Base-by-base conservation (phyloP, 2,329 filamentous ascomycete species). In the Fusarium clavum region DNA sequence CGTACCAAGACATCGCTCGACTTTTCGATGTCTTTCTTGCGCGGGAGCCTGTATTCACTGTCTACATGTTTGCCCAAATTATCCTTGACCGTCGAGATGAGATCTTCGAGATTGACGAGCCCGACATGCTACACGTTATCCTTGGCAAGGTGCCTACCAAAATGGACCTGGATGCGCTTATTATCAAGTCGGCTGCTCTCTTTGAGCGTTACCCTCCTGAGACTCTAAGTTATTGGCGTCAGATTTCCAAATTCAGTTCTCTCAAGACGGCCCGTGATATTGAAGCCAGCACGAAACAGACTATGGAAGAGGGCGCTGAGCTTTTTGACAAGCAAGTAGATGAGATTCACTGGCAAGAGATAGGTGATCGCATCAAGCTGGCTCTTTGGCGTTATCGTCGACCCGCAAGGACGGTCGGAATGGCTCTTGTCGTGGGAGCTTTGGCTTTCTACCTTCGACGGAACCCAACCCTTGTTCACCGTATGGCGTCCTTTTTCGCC, bases 11-110 rank as follows among this genome's bases (percentile, higher is more conserved):
- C 72, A 98, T 99, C 76, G 89, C 94, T 34, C 89, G 96, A 25
- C 83, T 99, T 2, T 99, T 98, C 79, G 96, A 99, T 81, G 94
- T 95, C 57, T 87, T 99, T 49, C 85, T 99, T 8, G 93, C 95
- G 5, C 89, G 88, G 51, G 93, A 97, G 79, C 93, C 94, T n/a
- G 91, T 92, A 41, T 94, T 97, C 75, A 91, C 91, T 20, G 87
- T 98, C 55, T 99, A 99, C 79, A 86, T 98, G 57, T 98, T 97
- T 80, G 94, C 94, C 2, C 92, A 93, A 77, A 94, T 97, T 67
- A 90, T 97, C 44, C 85, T 97, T 34, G 89, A 90, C 47, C 91
- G 95, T 40, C 91, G 92, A 61, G 87, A 89, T 34, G 94, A 98
- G 80, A 87, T 99, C n/a, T 87, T 98, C 69, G 91, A 93, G 53